A percentile compares a stretch with the other conserved stretches of the same genome.
phyloP scores from a whole-genome alignment of 345 rosid genomes.

The Rhodamnia argentea region DNA sequence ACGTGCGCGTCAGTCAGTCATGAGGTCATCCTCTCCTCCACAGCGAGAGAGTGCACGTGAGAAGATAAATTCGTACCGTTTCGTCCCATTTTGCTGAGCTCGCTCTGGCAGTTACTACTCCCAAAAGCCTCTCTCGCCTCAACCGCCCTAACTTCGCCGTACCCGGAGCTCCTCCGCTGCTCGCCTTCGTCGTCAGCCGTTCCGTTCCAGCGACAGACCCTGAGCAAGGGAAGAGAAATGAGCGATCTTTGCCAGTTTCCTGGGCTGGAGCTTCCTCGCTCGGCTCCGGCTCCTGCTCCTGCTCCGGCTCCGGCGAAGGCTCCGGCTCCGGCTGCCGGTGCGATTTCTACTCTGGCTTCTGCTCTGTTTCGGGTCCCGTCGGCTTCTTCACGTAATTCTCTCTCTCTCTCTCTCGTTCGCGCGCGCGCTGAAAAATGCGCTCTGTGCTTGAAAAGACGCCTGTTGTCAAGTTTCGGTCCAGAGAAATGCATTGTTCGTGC shows the following conservation, averaged over 20 bases:
- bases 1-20: background rate
- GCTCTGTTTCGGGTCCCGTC: too few species aligned
- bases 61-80: background rate
- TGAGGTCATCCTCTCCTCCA: too few species aligned
- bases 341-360: too few species aligned
- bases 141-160: background rate
- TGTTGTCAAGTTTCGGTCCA: background rate
- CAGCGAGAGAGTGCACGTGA: too few species aligned
- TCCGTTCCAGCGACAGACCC: background rate
- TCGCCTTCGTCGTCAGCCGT: background rate
- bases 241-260: background rate
- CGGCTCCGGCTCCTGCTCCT: background rate
- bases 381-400: background rate
- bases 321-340: too few species aligned
- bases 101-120: background rate
- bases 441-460: background rate
- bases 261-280: background rate
- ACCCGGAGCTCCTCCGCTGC: background rate
- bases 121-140: background rate
- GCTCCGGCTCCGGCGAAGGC: background rate
- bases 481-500: background rate
- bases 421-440: background rate
- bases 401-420: background rate
- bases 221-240: background rate
- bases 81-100: background rate